Percentiles rank a stretch among this genome's conserved stretches.
These are phyloP conservation scores for Aegilops umbellulata DNA, from an alignment of 176 grass and related monocot genomes.

Conservation along the genomic window DNA sequence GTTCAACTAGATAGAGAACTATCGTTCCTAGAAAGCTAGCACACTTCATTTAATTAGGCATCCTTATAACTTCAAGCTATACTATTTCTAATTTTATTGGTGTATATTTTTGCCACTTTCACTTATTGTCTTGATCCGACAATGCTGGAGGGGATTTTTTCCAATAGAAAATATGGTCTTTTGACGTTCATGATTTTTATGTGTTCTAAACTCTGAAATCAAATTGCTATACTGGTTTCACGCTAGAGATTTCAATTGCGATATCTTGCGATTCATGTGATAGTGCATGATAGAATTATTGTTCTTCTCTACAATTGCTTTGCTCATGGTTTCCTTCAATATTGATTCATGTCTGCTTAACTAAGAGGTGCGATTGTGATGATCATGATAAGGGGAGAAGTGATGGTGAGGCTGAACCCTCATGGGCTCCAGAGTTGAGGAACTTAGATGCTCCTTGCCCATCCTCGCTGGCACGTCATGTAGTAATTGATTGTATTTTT, in stretches of 20 bases:
- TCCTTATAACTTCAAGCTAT: not conserved
- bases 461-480: not conserved
- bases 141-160: not conserved
- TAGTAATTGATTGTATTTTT: too few species aligned
- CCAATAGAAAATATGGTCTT: not conserved
- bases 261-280: not conserved
- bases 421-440: not conserved
- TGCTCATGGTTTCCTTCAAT: not conserved
- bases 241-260: not conserved
- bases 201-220: not conserved
- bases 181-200: not conserved
- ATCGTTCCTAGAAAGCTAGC: not conserved
- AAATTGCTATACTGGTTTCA: not conserved
- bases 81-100: not conserved
- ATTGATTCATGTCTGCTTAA: not conserved
- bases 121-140: not conserved
- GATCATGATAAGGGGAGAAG: slow-evolving; percentile 23
- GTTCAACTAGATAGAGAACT: too few species aligned
- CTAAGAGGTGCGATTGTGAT: slow-evolving; percentile 31
- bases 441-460: slow-evolving; percentile 25
- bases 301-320: not conserved
- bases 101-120: not conserved
- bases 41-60: not conserved
- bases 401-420: slow-evolving; percentile 8
- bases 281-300: not conserved